These are phyloP conservation scores for Populus hybrid DNA, from an alignment of 441 rosid species.

Conservation along the genomic window DNA sequence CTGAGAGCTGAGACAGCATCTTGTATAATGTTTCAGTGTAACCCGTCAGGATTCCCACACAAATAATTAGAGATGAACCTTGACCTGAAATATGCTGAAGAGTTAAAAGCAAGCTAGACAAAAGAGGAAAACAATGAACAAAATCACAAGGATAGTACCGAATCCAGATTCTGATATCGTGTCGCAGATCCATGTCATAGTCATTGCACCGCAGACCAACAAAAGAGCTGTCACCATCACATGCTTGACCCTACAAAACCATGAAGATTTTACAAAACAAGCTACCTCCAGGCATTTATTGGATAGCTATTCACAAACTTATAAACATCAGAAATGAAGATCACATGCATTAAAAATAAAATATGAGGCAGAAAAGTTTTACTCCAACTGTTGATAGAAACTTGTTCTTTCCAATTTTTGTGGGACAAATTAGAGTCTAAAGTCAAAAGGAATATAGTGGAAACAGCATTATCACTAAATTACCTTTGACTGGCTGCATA, in stretches of 20 bases:
- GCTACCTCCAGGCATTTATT: neutral
- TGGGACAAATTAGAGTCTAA: neutral
- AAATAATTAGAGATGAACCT: slow-evolving; percentile 85
- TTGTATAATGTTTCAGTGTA: slow-evolving; percentile 88
- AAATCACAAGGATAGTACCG: slow-evolving; percentile 45
- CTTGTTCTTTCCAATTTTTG: neutral
- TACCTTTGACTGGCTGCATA: slow-evolving; percentile 81
- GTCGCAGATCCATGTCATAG: slow-evolving; percentile 91
- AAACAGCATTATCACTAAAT: slow-evolving; percentile 16
- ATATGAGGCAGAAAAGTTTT: neutral
- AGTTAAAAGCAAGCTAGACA: slow-evolving; percentile 2
- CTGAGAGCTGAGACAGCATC: slow-evolving; percentile 85
- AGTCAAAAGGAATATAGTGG: neutral
- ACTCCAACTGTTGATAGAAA: neutral
- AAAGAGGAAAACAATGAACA: neutral
- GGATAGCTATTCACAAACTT: neutral
- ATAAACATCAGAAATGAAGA: neutral
- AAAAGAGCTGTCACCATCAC: slow-evolving; percentile 69
- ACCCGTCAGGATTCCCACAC: slow-evolving; percentile 93
- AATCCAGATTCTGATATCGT: slow-evolving; percentile 94
- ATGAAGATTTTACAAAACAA: neutral
- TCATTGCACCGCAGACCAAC: slow-evolving; percentile 90
- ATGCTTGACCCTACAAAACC: slow-evolving; percentile 71
- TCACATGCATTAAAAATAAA: neutral
- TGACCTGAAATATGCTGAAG: slow-evolving; percentile 58